Base-by-base conservation (phyloP, 805 yeast genomes). In the Lipomyces kockii region DNA sequence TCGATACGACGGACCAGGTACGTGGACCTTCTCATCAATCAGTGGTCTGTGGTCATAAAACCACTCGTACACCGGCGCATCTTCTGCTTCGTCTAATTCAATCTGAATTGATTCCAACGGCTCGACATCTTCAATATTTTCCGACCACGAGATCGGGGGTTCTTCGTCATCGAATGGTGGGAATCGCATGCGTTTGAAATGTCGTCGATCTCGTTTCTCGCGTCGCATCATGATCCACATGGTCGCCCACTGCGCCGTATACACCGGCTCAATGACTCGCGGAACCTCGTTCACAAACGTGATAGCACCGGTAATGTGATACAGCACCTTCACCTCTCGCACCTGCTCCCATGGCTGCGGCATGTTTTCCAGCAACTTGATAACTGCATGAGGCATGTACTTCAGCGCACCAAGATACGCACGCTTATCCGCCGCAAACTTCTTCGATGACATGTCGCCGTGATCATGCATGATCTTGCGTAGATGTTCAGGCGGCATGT, bases 91-190 rank as follows among this genome's bases (percentile, higher is more conserved):
- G 73, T 88, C 89, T n/a, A 90, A 77, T 32, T 89, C 89, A 69
- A 90, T 75, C 69, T 82, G 86, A 27, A 93, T 85, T 0, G 94
- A 83, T n/a, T 89, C 94, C 5, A 86, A 83, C 0, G 91, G 88
- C 60, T 89, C 93, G 0, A 87, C 79, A 17, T 86, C 89, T 68
- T 90, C 89, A 14, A 92, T 80, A 74, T 90, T 89, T 64, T 92
- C 96, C n/a, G 87, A 74, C 87, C 91, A 95, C 65, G 88, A 85
- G 39, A 93, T 75, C 0, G 97, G 96, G 0, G 97, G 97, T 77
- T 94, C 98, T 77, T 95, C 99, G 76, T 95, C 99, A 78, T 95
- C 99, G 79, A 94, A 92, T 0, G 97, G 93, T 0, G 99, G 99
- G 72, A 95, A 90, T 65, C 92, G 84, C 91, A 95, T 88, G 72